phyloP scores from a whole-genome alignment of 305 asterid species.

The Fraxinus nigra region DNA sequence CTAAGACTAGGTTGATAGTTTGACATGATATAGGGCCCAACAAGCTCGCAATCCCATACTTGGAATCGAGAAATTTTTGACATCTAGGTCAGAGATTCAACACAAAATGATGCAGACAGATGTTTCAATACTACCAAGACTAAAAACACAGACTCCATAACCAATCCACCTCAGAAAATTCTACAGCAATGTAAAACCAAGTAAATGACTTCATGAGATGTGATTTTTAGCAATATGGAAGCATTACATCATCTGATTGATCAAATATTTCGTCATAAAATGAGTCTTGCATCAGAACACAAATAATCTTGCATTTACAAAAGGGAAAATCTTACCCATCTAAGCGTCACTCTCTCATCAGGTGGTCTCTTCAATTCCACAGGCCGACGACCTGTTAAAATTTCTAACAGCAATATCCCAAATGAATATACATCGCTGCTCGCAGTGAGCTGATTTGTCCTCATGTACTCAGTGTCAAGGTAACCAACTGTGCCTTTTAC shows the following conservation, averaged over 20 bases:
- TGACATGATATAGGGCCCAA: background rate
- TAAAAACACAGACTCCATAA: background rate
- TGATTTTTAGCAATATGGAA: background rate
- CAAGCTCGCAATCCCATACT: background rate
- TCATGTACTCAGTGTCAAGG: slow-evolving; percentile 97
- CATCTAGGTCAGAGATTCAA: background rate
- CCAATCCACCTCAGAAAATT: background rate
- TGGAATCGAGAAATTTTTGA: background rate
- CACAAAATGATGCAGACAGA: background rate
- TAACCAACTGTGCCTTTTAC: slow-evolving; percentile 97
- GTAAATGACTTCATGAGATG: background rate
- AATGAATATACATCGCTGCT: slow-evolving; percentile 96
- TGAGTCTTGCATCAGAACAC: background rate
- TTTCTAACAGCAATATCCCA: slow-evolving; percentile 76
- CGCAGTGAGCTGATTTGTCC: slow-evolving; percentile 75
- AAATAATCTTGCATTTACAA: background rate
- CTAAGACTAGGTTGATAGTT: background rate
- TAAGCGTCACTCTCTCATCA: slow-evolving; percentile 70
- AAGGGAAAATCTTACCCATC: slow-evolving; percentile 67
- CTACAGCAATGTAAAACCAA: background rate
- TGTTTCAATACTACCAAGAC: background rate
- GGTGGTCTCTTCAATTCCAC: slow-evolving; percentile 67
- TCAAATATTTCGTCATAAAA: background rate
- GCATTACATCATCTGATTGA: background rate
- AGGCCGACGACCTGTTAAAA: slow-evolving; percentile 89